Base-by-base conservation (phyloP, 352 stramenopile species). In the Pythium dissimile region DNA sequence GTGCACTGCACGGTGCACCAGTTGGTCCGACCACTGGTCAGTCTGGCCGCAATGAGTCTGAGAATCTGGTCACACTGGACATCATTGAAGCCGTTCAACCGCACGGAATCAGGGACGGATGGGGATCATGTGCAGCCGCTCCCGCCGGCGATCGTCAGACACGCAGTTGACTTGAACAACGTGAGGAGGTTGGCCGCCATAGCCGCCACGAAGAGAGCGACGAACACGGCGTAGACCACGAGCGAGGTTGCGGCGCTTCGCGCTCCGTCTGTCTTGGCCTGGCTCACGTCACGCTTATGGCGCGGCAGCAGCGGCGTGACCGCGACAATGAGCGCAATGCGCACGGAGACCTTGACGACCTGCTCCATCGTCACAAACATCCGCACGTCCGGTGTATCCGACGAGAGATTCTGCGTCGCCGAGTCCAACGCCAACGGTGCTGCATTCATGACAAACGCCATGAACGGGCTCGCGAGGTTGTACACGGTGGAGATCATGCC, bases 401-500 rank as follows among this genome's bases (percentile, higher is more conserved):
- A 30, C 37, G 18, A 30, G 18, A 61, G 15, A 32, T 53, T 18
- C 12, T 59, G 5, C 23, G 24, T 27, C 42, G 2, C 32, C 20
- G 16, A 45, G n/a, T 11, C 16, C 26, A 8, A 48, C 38, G 18
- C 18, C 11, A 39, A 38, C 5, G 24, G 35, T 3, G 58, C 21
- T 4, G 44, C 24, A 9, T 62, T 66, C 11, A 38, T 44, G 38
- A 54, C 10, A 15, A 66, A 39, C 4, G 15, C 34, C 0, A 57
- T 54, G 15, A 64, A 20, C 4, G 47, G 46, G 4, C 32, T 49
- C 2, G 61, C 53, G 13, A 68, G 34, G 48, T 60, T 59, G 43
- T 50, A 50, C 2, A 57, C 38, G 12, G 61, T 62, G 15, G 61
- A 51, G 34, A 68, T 52, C 35, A 67, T 16, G n/a, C 51, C 60